Conservation (phyloP, 176 grass and related monocot genomes). For the Zoysia pacifica region DNA sequence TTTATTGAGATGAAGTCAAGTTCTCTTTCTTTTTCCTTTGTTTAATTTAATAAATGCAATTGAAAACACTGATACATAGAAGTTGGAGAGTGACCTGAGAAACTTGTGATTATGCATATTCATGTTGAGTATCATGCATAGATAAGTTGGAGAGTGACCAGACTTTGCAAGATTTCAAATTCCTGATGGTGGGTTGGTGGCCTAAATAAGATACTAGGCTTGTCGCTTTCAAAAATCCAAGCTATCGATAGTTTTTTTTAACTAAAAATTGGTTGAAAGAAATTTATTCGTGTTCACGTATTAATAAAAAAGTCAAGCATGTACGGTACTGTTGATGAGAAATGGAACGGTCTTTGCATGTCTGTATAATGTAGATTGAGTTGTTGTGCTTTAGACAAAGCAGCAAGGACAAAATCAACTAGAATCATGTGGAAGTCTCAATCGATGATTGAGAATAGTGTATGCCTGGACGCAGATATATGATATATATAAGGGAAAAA, state of each 20-base stretch:
- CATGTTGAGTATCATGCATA: conserved; percentile 14
- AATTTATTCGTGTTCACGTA: conserved; percentile 26
- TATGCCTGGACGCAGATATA: no score
- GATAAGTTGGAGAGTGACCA: conserved; percentile 20
- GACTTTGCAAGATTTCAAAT: conserved; percentile 10
- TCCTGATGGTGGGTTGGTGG: conserved; percentile 33
- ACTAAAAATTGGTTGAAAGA: neutral
- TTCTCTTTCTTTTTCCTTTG: neutral
- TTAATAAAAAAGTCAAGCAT: conserved; percentile 31
- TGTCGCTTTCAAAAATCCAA: conserved; percentile 48
- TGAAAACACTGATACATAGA: conserved; percentile 30
- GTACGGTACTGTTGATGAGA: neutral
- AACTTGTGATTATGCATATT: conserved; percentile 27
- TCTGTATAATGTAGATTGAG: neutral
- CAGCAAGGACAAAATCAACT: neutral
- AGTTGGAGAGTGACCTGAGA: neutral
- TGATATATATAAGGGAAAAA: no score
- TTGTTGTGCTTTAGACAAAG: conserved; percentile 19
- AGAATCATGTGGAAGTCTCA: no score
- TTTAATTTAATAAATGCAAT: conserved; percentile 9
- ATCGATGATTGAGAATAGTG: no score
- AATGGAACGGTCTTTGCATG: conserved; percentile 4
- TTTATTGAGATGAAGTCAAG: conserved; percentile 22
- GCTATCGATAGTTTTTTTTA: neutral
- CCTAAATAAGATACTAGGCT: conserved; percentile 42